A percentile compares a stretch with the other conserved stretches of the same genome.
Evolutionary conservation across 768 basidiomycete genomes (phyloP).

Genomic region (Clathrus columnatus): DNA sequence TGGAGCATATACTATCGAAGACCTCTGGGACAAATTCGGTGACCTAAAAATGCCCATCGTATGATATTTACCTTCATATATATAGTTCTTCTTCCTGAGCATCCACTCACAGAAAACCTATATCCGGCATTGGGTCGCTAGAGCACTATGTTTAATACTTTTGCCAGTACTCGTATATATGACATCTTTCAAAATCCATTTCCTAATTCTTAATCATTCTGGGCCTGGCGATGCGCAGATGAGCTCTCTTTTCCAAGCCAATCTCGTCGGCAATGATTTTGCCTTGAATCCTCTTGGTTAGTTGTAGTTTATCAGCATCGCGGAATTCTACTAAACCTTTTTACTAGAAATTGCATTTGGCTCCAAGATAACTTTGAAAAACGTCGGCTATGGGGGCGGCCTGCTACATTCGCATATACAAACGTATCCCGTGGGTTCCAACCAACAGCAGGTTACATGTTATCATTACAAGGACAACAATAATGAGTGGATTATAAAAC

Average conservation of each 20-base stretch:
- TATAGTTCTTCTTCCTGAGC: slow-evolving; percentile 11
- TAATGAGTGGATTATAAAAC: slow-evolving; percentile 82
- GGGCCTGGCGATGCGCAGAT: slow-evolving; percentile 98
- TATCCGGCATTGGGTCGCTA: slow-evolving; percentile 83
- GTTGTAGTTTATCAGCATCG: slow-evolving; percentile 14
- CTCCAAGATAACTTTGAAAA: slow-evolving; percentile 88
- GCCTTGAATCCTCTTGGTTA: slow-evolving; percentile 77
- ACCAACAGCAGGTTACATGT: slow-evolving; percentile 95
- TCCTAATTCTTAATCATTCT: slow-evolving; percentile 86
- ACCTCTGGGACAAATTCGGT: slow-evolving; percentile 97
- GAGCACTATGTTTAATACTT: slow-evolving; percentile 76
- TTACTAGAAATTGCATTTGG: slow-evolving; percentile 75
- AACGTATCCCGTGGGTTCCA: slow-evolving; percentile 83
- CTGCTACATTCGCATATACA: slow-evolving; percentile 96
- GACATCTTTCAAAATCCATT: slow-evolving; percentile 92
- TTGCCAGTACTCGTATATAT: slow-evolving; percentile 91
- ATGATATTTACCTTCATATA: slow-evolving; percentile 23
- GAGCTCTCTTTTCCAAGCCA: slow-evolving; percentile 97
- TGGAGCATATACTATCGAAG: slow-evolving; percentile 93
- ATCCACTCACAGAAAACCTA: slow-evolving; percentile 60
- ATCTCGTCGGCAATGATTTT: slow-evolving; percentile 91
- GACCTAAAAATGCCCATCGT: slow-evolving; percentile 88
- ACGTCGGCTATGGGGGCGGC: slow-evolving; percentile 96
- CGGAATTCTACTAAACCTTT: neutral
- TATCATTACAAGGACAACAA: slow-evolving; percentile 99